Evolutionary conservation across 768 basidiomycete genomes (phyloP).

Genomic region (Botryobasidium botryosum): DNA sequence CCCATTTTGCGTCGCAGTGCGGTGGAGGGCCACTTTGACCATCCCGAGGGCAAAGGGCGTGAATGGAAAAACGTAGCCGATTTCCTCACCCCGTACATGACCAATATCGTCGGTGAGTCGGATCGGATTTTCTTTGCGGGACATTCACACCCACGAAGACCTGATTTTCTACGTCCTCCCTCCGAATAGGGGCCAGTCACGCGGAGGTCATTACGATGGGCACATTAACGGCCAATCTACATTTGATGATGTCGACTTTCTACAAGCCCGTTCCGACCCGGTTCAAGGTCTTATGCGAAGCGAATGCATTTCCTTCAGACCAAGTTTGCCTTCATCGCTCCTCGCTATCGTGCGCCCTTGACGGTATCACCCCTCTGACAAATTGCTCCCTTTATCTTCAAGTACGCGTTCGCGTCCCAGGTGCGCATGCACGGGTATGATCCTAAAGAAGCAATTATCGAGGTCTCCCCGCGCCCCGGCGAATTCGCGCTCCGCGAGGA

Average conservation of each 20-base stretch:
- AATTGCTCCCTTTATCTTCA: slow-evolving; percentile 6
- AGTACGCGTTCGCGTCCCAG: slow-evolving; percentile 98
- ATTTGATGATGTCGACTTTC: slow-evolving; percentile 88
- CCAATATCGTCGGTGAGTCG: slow-evolving; percentile 61
- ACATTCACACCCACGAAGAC: too few species aligned
- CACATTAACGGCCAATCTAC: slow-evolving; percentile 86
- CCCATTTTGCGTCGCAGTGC: slow-evolving; percentile 31
- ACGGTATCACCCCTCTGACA: background rate
- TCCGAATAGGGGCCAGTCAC: slow-evolving; percentile 54
- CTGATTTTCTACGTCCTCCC: background rate
- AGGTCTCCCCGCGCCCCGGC: slow-evolving; percentile 60
- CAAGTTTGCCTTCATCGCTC: slow-evolving; percentile 35
- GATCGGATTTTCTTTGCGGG: too few species aligned
- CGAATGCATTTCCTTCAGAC: slow-evolving; percentile 90
- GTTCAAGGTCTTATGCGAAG: slow-evolving; percentile 91
- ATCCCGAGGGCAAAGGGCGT: slow-evolving; percentile 66
- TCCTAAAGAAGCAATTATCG: slow-evolving; percentile 55
- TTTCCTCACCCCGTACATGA: slow-evolving; percentile 52
- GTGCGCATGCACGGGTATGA: slow-evolving; percentile 60
- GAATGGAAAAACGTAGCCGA: slow-evolving; percentile 72
- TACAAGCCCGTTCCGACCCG: slow-evolving; percentile 74
- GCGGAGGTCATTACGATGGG: slow-evolving; percentile 92
- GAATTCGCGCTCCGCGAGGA: slow-evolving; percentile 76
- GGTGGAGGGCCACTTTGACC: slow-evolving; percentile 77
- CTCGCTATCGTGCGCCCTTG: too few species aligned